Conservation (phyloP, 225 moss, liverwort and hornwort genomes). For the Sphagnum contortum region DNA sequence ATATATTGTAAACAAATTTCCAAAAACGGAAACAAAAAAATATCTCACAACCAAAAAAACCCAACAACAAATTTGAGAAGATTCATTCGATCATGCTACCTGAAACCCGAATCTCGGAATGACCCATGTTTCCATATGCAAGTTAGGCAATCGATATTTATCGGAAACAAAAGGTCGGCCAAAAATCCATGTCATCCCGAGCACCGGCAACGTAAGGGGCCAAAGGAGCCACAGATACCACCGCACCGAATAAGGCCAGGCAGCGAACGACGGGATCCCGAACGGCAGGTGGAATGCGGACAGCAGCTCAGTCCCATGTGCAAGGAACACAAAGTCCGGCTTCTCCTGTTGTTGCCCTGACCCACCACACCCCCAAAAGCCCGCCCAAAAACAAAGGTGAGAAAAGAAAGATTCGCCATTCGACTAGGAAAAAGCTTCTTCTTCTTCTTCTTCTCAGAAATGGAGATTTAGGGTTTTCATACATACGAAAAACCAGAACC, state of each 20-base stretch:
- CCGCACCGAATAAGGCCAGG: constrained; percentile 56
- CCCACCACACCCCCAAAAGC: no score
- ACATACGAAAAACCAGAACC: no score
- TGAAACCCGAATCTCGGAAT: constrained; percentile 88
- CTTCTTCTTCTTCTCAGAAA: no score
- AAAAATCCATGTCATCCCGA: constrained; percentile 52
- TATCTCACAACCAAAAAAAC: no score
- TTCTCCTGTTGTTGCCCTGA: constrained; percentile 39
- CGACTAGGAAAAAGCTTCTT: no score
- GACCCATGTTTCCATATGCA: constrained; percentile 72
- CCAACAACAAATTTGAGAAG: no score
- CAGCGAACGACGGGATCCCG: constrained; percentile 76
- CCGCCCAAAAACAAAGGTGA: no score
- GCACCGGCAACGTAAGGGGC: constrained; percentile 57
- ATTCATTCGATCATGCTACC: constrained; percentile 21
- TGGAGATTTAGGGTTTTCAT: no score
- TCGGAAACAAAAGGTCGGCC: constrained; percentile 55
- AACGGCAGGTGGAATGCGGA: constrained; percentile 75
- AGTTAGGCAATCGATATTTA: constrained; percentile 34
- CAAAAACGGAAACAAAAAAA: no score
- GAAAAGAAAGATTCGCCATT: no score
- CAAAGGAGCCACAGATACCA: constrained; percentile 87
- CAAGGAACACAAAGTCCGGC: constrained; percentile 78
- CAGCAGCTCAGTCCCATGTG: constrained; percentile 71
- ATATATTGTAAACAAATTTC: no score